These are phyloP conservation scores for Yamadazyma laniorum DNA, from an alignment of 805 yeast species.

Conservation along the genomic window DNA sequence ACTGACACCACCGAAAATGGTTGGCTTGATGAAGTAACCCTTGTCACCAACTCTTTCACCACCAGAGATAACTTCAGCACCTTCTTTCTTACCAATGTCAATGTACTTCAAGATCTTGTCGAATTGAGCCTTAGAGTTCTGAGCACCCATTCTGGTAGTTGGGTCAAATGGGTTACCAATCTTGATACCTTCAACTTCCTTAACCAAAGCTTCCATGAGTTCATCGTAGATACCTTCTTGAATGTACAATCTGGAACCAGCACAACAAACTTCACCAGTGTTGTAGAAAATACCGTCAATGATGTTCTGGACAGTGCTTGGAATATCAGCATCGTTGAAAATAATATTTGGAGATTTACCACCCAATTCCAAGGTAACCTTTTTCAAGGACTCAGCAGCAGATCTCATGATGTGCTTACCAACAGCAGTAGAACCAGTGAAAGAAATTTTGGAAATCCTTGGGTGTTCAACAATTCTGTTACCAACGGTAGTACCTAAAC, in stretches of 20 bases:
- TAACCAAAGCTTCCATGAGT: constrained; percentile 61
- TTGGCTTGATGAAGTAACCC: constrained; percentile 76
- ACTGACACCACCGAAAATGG: constrained; percentile 79
- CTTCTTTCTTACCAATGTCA: constrained; percentile 75
- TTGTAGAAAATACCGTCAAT: constrained; percentile 85
- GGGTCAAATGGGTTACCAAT: constrained; percentile 85
- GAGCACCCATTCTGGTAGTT: constrained; percentile 86
- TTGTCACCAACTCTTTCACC: constrained; percentile 72
- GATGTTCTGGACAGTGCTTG: constrained; percentile 71
- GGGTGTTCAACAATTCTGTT: constrained; percentile 75
- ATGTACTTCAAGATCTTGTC: constrained; percentile 76
- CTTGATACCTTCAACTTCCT: constrained; percentile 53
- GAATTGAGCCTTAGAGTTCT: constrained; percentile 77
- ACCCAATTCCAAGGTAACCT: constrained; percentile 91
- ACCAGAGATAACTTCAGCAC: constrained; percentile 80
- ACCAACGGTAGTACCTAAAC: constrained; percentile 85
- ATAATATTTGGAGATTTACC: constrained; percentile 94
- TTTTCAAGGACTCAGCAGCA: constrained; percentile 81
- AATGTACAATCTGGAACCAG: constrained; percentile 87
- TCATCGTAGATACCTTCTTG: constrained; percentile 83
- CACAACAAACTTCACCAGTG: constrained; percentile 95
- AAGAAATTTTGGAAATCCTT: constrained; percentile 84
- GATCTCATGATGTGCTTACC: constrained; percentile 80
- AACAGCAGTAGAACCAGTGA: constrained; percentile 91
- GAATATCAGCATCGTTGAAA: constrained; percentile 80